Percentiles rank a stretch among this genome's conserved stretches.
phyloP scores from a whole-genome alignment of 2,329 filamentous ascomycete genomes.

The Shiraia sp. region DNA sequence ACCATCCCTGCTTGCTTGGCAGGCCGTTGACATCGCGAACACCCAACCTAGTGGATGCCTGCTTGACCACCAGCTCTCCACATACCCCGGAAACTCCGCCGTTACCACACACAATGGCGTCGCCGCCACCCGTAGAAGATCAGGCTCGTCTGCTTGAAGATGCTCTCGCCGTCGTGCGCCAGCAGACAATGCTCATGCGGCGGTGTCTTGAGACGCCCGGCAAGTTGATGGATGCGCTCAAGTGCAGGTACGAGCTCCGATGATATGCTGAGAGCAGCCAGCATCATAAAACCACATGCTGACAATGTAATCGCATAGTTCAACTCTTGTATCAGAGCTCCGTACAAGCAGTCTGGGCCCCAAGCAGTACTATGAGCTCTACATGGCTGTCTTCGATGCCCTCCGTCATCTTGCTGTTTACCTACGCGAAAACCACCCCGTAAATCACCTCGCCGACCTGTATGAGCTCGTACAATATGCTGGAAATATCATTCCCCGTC shows the following conservation, averaged over 20 bases:
- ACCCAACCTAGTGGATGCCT: conserved; percentile 24
- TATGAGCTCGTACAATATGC: conserved; percentile 98
- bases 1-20: conserved; percentile 34
- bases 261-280: conserved; percentile 4
- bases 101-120: conserved; percentile 45
- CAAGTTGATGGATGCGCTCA: conserved; percentile 99
- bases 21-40: conserved; percentile 22
- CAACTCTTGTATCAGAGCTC: conserved; percentile 96
- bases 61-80: conserved; percentile 29
- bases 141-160: conserved; percentile 93
- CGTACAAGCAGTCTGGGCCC: conserved; percentile 96
- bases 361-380: conserved; percentile 99
- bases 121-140: conserved; percentile 56
- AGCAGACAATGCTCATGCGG: conserved; percentile 96
- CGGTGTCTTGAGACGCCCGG: conserved; percentile 95
- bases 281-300: conserved; percentile 7
- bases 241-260: conserved; percentile 77
- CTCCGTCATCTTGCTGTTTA: conserved; percentile 95
- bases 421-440: conserved; percentile 93
- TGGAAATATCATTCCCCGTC: conserved; percentile 92
- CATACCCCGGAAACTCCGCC: conserved; percentile 32
- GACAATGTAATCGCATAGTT: conserved; percentile 59
- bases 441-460: conserved; percentile 95
- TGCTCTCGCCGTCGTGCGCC: conserved; percentile 92
- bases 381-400: conserved; percentile 99